Percentiles rank a stretch among this genome's conserved stretches.
Conservation (phyloP, 73 alveolate genomes). For the Durusdinium trenchii region DNA sequence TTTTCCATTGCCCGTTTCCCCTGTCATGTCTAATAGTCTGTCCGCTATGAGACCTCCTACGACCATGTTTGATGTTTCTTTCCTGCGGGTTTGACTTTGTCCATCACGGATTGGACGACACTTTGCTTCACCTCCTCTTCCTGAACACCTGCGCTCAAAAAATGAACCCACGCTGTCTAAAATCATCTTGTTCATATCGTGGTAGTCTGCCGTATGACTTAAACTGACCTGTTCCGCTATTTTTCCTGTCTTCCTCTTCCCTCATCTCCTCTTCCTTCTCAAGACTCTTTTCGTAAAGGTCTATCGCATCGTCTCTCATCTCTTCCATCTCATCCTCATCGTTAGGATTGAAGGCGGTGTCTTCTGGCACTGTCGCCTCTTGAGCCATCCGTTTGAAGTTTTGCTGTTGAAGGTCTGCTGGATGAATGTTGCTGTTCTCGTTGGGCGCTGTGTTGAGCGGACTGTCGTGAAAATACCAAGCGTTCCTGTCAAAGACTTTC, state of each 20-base stretch:
- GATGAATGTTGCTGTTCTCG: not conserved
- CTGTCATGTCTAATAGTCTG: too few species aligned
- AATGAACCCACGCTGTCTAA: too few species aligned
- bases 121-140: too few species aligned
- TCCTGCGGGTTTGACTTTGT: too few species aligned
- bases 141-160: too few species aligned
- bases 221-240: slow-evolving; percentile 37
- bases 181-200: too few species aligned
- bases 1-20: too few species aligned
- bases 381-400: slow-evolving; percentile 29
- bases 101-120: too few species aligned
- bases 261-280: slow-evolving; percentile 37
- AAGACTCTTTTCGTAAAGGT: not conserved
- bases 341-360: not conserved
- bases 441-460: not conserved
- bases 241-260: slow-evolving; percentile 53
- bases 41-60: too few species aligned
- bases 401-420: slow-evolving; percentile 47
- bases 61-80: too few species aligned
- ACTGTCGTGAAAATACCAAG: slow-evolving; percentile 59
- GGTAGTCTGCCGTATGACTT: slow-evolving; percentile 28
- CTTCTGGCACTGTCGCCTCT: slow-evolving; percentile 25
- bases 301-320: slow-evolving; percentile 29
- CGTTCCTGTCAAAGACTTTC: slow-evolving; percentile 55
- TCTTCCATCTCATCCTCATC: not conserved